A percentile compares a stretch with the other conserved stretches of the same genome.
Conservation (phyloP, 2,329 filamentous ascomycete species). For the Venturia effusa region DNA sequence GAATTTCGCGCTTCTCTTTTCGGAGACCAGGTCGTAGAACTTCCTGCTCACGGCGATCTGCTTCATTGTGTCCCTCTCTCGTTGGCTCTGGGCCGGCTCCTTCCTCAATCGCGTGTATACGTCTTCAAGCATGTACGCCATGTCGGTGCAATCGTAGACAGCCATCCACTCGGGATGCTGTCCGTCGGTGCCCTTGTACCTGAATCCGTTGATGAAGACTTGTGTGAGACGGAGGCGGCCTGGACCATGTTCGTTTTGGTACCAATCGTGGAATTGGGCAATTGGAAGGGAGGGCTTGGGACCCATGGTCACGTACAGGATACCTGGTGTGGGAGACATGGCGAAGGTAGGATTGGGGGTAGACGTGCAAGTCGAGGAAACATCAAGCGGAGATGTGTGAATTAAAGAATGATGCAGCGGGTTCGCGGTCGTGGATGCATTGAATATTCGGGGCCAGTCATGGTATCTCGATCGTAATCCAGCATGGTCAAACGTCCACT, state of each 20-base stretch:
- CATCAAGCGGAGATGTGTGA: too few relatives aligned
- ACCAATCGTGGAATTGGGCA: conserved; percentile 79
- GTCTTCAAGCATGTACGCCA: conserved; percentile 57
- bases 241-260: conserved; percentile 87
- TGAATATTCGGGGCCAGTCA: not conserved
- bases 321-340: conserved; percentile 46
- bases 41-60: conserved; percentile 58
- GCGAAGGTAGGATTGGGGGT: not conserved
- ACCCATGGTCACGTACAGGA: conserved; percentile 82
- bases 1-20: conserved; percentile 42
- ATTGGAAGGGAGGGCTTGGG: conserved; percentile 54
- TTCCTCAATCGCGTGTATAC: conserved; percentile 58
- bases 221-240: conserved; percentile 65
- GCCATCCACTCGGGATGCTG: conserved; percentile 60
- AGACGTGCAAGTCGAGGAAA: not conserved
- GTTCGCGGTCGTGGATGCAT: not conserved
- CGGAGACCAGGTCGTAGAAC: conserved; percentile 56
- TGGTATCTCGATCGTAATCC: not conserved
- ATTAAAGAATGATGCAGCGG: not conserved
- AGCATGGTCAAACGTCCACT: not conserved
- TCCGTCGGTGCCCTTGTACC: conserved; percentile 58
- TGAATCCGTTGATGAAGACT: conserved; percentile 60
- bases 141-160: conserved; percentile 69
- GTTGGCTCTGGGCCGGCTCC: conserved; percentile 43
- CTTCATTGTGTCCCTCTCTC: conserved; percentile 51